phyloP scores from a whole-genome alignment of 768 basidiomycete genomes.

The Boletus rubroflammeus region DNA sequence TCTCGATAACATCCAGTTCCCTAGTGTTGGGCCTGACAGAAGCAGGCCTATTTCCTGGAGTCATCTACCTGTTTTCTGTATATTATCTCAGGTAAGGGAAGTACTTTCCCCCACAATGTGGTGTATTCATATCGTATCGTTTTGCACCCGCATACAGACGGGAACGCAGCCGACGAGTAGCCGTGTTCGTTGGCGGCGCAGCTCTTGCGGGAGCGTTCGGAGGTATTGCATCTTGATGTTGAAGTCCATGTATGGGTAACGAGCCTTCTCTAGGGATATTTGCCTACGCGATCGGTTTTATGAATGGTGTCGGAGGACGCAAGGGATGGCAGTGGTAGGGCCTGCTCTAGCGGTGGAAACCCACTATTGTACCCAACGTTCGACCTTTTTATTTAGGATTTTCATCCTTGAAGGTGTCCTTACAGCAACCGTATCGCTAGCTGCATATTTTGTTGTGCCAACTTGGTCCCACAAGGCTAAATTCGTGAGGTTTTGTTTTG shows the following conservation, averaged over 20 bases:
- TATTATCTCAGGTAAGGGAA: constrained; percentile 47
- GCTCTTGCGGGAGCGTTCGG: constrained; percentile 64
- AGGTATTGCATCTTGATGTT: constrained; percentile 29
- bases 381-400: constrained; percentile 37
- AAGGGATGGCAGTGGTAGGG: constrained; percentile 57
- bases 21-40: constrained; percentile 55
- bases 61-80: constrained; percentile 55
- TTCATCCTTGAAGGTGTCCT: constrained; percentile 56
- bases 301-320: constrained; percentile 58
- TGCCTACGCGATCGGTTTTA: constrained; percentile 55
- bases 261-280: constrained; percentile 42
- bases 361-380: background rate
- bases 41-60: constrained; percentile 60
- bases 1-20: background rate
- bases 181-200: constrained; percentile 60
- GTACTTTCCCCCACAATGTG: background rate
- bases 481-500: constrained; percentile 39
- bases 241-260: background rate
- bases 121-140: background rate
- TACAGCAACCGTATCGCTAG: constrained; percentile 45
- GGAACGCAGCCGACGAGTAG: constrained; percentile 58
- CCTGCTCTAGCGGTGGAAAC: background rate
- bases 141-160: constrained; percentile 32
- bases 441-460: constrained; percentile 53
- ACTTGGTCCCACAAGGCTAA: constrained; percentile 57